These are phyloP conservation scores for Lepidium campestre DNA, from an alignment of 441 rosid genomes.

Conservation along the genomic window DNA sequence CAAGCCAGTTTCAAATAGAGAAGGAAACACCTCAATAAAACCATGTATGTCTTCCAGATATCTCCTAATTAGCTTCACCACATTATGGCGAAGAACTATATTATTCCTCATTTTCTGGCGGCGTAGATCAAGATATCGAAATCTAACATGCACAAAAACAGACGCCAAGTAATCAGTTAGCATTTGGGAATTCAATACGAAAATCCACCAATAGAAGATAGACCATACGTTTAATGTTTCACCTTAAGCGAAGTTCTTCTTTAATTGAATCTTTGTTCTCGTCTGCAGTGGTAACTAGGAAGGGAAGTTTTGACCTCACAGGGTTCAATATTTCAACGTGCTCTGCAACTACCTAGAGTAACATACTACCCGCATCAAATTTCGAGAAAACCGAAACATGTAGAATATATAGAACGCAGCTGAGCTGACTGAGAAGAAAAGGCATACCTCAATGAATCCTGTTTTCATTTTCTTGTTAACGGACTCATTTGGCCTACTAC, in stretches of 20 bases:
- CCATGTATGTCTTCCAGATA: constrained; percentile 77
- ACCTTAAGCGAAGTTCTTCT: constrained; percentile 95
- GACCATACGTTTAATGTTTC: not conserved
- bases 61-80: constrained; percentile 82
- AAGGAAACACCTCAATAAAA: constrained; percentile 69
- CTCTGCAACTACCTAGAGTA: constrained; percentile 74
- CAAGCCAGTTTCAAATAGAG: not conserved
- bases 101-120: constrained; percentile 82
- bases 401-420: not conserved
- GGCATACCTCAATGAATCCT: constrained; percentile 72
- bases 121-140: constrained; percentile 88
- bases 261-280: constrained; percentile 69
- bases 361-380: constrained; percentile 15
- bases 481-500: constrained; percentile 68
- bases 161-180: constrained; percentile 1
- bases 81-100: constrained; percentile 77
- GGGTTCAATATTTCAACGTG: constrained; percentile 74
- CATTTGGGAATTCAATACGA: not conserved
- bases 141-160: constrained; percentile 33
- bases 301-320: constrained; percentile 81
- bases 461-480: constrained; percentile 85
- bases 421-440: not conserved
- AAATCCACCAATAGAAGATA: not conserved
- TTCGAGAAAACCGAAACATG: not conserved
- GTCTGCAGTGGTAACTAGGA: constrained; percentile 74